phyloP scores from a whole-genome alignment of 2,329 filamentous ascomycete genomes.

The Cladophialophora carrionii region DNA sequence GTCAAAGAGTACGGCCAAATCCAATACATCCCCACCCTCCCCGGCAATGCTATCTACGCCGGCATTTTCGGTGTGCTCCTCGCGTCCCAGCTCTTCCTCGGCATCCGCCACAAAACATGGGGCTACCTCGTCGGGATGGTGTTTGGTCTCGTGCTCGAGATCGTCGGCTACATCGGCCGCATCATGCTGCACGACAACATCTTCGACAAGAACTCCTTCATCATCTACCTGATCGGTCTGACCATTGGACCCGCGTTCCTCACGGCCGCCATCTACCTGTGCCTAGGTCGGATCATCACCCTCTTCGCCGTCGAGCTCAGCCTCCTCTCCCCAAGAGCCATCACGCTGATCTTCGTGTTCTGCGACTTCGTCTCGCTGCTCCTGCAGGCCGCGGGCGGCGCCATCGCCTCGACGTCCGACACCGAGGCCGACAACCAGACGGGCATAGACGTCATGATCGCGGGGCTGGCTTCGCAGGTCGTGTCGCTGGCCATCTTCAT shows the following conservation, averaged over 20 bases:
- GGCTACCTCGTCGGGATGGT: constrained; percentile 59
- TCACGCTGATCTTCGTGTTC: constrained; percentile 59
- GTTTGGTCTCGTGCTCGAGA: constrained; percentile 59
- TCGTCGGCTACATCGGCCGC: constrained; percentile 63
- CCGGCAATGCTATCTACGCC: constrained; percentile 58
- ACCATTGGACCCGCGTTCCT: constrained; percentile 69
- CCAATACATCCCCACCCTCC: constrained; percentile 58
- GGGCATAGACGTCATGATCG: constrained; percentile 68
- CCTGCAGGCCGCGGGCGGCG: constrained; percentile 65
- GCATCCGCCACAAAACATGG: constrained; percentile 53
- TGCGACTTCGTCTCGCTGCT: constrained; percentile 65
- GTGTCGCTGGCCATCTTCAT: constrained; percentile 57
- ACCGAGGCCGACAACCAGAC: constrained; percentile 42
- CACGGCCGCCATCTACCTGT: constrained; percentile 66
- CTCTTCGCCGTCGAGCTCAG: constrained; percentile 44
- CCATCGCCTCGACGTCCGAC: constrained; percentile 54
- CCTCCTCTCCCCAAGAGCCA: constrained; percentile 43
- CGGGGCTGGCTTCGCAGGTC: constrained; percentile 57
- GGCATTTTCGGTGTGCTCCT: constrained; percentile 55
- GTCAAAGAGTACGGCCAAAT: constrained; percentile 43
- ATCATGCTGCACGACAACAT: constrained; percentile 59
- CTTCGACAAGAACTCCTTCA: constrained; percentile 54
- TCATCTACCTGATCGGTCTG: constrained; percentile 63
- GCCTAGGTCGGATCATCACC: constrained; percentile 52
- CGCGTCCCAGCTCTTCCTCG: constrained; percentile 49